Percentiles rank a stretch among this genome's conserved stretches.
phyloP scores from a whole-genome alignment of 441 rosid species.

The Pelargonium hybrid region DNA sequence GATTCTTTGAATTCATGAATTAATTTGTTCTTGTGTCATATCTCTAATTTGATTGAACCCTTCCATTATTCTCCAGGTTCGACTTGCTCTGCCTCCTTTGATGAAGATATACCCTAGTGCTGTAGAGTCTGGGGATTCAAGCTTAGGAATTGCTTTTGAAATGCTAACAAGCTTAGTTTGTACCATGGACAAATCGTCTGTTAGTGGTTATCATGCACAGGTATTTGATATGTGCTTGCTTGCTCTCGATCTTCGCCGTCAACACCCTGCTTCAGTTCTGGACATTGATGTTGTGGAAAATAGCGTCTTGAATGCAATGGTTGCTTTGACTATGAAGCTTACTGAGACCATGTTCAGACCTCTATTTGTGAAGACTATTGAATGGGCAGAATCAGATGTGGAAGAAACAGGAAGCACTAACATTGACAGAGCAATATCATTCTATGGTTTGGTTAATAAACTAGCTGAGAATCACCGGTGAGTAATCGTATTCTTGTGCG shows the following conservation, averaged over 20 bases:
- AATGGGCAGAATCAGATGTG: slow-evolving; percentile 69
- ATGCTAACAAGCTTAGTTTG: slow-evolving; percentile 55
- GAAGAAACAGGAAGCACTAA: slow-evolving; percentile 40
- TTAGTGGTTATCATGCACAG: slow-evolving; percentile 50
- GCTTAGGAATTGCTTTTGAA: slow-evolving; percentile 63
- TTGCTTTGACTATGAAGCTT: slow-evolving; percentile 79
- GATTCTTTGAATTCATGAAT: neutral
- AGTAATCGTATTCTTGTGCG: slow-evolving; percentile 17
- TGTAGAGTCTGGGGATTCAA: slow-evolving; percentile 64
- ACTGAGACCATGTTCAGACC: slow-evolving; percentile 93
- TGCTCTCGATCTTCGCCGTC: slow-evolving; percentile 83
- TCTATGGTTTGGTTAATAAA: slow-evolving; percentile 62
- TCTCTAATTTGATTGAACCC: slow-evolving; percentile 8
- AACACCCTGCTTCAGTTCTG: slow-evolving; percentile 44
- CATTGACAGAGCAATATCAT: slow-evolving; percentile 61
- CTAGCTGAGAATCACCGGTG: slow-evolving; percentile 86
- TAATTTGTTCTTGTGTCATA: neutral
- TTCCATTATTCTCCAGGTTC: slow-evolving; percentile 46
- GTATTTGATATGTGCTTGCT: slow-evolving; percentile 76
- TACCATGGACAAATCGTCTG: slow-evolving; percentile 69
- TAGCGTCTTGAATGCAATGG: slow-evolving; percentile 49
- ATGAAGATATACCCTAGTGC: slow-evolving; percentile 54
- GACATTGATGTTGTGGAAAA: slow-evolving; percentile 55
- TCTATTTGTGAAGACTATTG: slow-evolving; percentile 66
- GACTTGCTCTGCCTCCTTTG: slow-evolving; percentile 76